phyloP scores from a whole-genome alignment of 176 grass and related monocot species.

The Musa acuminata region DNA sequence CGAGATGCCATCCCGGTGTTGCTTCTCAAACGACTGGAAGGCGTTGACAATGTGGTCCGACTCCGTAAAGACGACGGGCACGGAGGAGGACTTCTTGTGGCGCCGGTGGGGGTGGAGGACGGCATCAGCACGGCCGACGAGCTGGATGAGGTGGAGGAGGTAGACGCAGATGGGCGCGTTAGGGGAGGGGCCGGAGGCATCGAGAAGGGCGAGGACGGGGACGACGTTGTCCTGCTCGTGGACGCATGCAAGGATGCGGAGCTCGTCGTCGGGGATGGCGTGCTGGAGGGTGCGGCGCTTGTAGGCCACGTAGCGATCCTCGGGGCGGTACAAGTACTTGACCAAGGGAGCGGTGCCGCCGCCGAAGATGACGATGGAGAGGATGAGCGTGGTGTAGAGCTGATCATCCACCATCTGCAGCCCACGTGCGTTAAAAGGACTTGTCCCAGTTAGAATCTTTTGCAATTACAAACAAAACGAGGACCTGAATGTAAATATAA shows the following conservation, averaged over 20 bases:
- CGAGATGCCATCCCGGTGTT: neutral
- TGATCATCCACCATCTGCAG: constrained; percentile 30
- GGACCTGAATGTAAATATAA: too few relatives aligned
- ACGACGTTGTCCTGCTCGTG: constrained; percentile 54
- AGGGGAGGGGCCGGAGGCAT: constrained; percentile 30
- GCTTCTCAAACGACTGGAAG: neutral
- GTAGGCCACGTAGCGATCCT: constrained; percentile 59
- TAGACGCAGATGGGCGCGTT: constrained; percentile 36
- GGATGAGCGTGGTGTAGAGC: constrained; percentile 41
- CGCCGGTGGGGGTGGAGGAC: constrained; percentile 34
- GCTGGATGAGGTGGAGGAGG: constrained; percentile 67
- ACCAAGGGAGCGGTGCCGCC: constrained; percentile 29
- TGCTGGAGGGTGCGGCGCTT: constrained; percentile 50
- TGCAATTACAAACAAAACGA: too few relatives aligned
- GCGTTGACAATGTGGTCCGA: constrained; percentile 12
- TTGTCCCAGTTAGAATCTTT: too few relatives aligned
- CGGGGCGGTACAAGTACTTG: constrained; percentile 62
- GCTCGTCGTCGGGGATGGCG: constrained; percentile 43
- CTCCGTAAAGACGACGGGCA: neutral
- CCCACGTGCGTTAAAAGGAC: too few relatives aligned
- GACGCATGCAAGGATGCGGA: constrained; percentile 54
- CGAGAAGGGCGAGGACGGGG: constrained; percentile 47
- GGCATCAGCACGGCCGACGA: constrained; percentile 53
- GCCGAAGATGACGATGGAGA: constrained; percentile 39
- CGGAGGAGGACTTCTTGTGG: constrained; percentile 25